These are phyloP conservation scores for Colletotrichum noveboracense DNA, from an alignment of 2,329 filamentous ascomycete species.

Conservation along the genomic window DNA sequence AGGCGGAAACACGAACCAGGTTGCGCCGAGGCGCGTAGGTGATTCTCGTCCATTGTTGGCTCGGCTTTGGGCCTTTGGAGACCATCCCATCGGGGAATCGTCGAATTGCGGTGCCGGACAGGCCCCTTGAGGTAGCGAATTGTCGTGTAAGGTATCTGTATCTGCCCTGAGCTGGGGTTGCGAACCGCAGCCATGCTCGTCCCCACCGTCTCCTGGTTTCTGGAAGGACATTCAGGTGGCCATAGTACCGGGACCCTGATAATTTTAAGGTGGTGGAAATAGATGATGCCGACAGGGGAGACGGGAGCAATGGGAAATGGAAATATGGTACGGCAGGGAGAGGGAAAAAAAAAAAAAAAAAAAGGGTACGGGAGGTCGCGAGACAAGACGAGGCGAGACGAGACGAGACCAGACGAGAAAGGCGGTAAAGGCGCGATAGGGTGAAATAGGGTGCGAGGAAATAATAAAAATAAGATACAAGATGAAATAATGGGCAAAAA, in stretches of 20 bases:
- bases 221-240: slow-evolving; percentile 21
- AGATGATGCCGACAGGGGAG: slow-evolving; percentile 13
- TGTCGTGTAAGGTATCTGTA: not conserved
- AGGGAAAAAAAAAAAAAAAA: not conserved
- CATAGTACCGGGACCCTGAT: slow-evolving; percentile 21
- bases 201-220: slow-evolving; percentile 14
- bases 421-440: not conserved
- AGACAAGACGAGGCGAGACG: slow-evolving; percentile 6
- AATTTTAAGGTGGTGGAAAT: slow-evolving; percentile 19
- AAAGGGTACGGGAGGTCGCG: not conserved
- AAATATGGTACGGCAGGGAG: not conserved
- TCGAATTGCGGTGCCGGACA: slow-evolving; percentile 1
- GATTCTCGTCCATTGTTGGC: slow-evolving; percentile 13
- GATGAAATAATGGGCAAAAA: not conserved
- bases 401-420: slow-evolving; percentile 2
- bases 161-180: not conserved
- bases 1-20: not conserved
- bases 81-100: not conserved
- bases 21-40: not conserved
- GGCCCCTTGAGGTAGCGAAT: not conserved
- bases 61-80: not conserved
- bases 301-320: not conserved
- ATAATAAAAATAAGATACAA: not conserved
- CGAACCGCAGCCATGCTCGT: not conserved
- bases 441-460: not conserved